Conservation (phyloP, 2,329 filamentous ascomycete species). For the Claviceps spartinae region DNA sequence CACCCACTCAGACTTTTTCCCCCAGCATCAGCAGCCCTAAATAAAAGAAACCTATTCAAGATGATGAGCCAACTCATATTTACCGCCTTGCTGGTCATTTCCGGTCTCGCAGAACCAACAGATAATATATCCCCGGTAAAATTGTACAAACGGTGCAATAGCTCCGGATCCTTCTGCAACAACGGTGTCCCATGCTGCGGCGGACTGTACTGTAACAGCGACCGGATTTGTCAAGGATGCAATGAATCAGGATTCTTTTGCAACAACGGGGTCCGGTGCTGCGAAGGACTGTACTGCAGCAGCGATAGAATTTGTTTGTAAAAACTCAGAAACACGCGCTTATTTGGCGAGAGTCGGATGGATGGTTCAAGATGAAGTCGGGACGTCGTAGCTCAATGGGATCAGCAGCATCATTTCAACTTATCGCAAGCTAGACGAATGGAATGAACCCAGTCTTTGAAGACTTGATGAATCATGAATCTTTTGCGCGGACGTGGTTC, state of each 20-base stretch:
- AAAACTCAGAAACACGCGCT: not conserved
- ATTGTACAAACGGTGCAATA: conserved; percentile 3
- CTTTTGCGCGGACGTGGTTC: too few species aligned
- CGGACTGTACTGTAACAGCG: conserved; percentile 4
- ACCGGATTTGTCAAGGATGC: conserved; percentile 1
- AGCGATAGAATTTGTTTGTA: not conserved
- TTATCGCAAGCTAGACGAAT: too few species aligned
- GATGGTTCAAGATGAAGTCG: too few species aligned
- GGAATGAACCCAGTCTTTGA: too few species aligned
- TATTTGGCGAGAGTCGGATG: too few species aligned
- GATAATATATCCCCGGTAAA: not conserved
- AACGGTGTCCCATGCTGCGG: conserved; percentile 7
- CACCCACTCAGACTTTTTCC: too few species aligned
- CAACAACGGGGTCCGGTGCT: conserved; percentile 6
- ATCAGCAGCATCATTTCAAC: too few species aligned
- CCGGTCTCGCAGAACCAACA: not conserved
- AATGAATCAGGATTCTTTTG: conserved; percentile 5
- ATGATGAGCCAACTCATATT: not conserved
- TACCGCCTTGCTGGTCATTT: not conserved
- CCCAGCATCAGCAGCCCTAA: too few species aligned
- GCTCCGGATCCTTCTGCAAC: conserved; percentile 6
- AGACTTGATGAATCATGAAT: too few species aligned
- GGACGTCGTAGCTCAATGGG: too few species aligned
- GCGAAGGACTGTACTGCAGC: conserved; percentile 4
- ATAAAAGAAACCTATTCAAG: not conserved